Conservation (phyloP, 331 rosid species). For the Saraca asoca region DNA sequence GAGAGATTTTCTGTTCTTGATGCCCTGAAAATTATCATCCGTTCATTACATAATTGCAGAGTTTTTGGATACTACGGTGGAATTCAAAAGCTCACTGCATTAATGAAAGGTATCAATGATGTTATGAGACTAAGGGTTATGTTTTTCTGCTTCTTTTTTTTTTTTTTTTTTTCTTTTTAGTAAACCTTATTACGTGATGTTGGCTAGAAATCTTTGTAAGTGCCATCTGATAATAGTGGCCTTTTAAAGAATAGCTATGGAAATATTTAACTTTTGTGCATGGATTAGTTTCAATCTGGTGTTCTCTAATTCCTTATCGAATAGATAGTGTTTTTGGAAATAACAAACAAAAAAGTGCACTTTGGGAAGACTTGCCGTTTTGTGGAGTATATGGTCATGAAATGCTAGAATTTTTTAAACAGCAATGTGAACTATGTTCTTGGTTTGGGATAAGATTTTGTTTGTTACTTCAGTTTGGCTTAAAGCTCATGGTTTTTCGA, state of each 20-base stretch:
- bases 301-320: neutral
- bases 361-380: too few species aligned
- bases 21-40: slow-evolving; percentile 68
- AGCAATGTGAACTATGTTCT: too few species aligned
- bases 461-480: too few species aligned
- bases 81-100: slow-evolving; percentile 81
- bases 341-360: too few species aligned
- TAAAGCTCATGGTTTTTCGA: too few species aligned
- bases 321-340: too few species aligned
- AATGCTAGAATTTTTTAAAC: too few species aligned
- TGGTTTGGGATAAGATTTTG: too few species aligned
- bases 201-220: slow-evolving; percentile 11
- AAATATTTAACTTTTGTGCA: slow-evolving; percentile 27
- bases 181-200: slow-evolving; percentile 19
- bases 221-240: slow-evolving; percentile 15
- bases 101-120: slow-evolving; percentile 80
- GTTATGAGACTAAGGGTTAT: slow-evolving; percentile 1
- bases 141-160: too few species aligned
- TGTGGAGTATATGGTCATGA: too few species aligned
- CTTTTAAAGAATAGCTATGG: slow-evolving; percentile 12
- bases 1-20: slow-evolving; percentile 82
- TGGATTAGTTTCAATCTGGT: slow-evolving; percentile 14
- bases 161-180: slow-evolving; percentile 16
- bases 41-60: slow-evolving; percentile 86
- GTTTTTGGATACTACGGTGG: slow-evolving; percentile 93